A percentile compares a stretch with the other conserved stretches of the same genome.
These are phyloP conservation scores for Starmerella geochares DNA, from an alignment of 805 yeast genomes.

Conservation along the genomic window DNA sequence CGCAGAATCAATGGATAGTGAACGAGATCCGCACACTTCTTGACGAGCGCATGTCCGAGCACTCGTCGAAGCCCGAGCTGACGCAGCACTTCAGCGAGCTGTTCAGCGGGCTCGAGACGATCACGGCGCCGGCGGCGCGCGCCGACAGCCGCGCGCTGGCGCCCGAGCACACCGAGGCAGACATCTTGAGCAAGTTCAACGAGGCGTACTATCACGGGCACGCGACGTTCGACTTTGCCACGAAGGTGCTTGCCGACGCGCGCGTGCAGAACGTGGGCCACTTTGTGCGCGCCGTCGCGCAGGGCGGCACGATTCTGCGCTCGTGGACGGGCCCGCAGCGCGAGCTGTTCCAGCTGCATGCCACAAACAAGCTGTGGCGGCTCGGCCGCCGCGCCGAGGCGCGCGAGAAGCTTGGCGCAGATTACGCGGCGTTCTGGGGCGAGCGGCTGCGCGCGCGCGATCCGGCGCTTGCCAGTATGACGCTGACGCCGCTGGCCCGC, in stretches of 20 bases:
- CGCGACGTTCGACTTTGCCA: slow-evolving; percentile 24
- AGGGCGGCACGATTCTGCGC: slow-evolving; percentile 26
- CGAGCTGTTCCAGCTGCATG: slow-evolving; percentile 25
- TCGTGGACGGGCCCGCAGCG: slow-evolving; percentile 25
- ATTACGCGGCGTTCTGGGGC: slow-evolving; percentile 23
- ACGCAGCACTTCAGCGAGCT: slow-evolving; percentile 22
- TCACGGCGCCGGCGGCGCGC: slow-evolving; percentile 5
- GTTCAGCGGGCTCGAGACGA: slow-evolving; percentile 21
- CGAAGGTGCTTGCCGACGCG: slow-evolving; percentile 23
- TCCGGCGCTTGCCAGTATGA: slow-evolving; percentile 1
- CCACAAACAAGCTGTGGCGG: slow-evolving; percentile 28
- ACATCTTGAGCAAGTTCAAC: slow-evolving; percentile 24
- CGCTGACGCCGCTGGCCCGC: slow-evolving; percentile 13
- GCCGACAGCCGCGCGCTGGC: slow-evolving; percentile 9
- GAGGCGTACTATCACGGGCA: slow-evolving; percentile 26
- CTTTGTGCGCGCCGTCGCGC: slow-evolving; percentile 23
- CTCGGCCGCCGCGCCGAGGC: slow-evolving; percentile 22
- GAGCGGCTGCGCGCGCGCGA: slow-evolving; percentile 2
- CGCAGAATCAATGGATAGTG: slow-evolving; percentile 14
- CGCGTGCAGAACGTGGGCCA: slow-evolving; percentile 23
- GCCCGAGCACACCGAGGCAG: slow-evolving; percentile 14
- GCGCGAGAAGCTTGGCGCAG: slow-evolving; percentile 17
- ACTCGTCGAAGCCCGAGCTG: slow-evolving; percentile 20
- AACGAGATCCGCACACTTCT: slow-evolving; percentile 20
- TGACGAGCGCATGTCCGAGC: slow-evolving; percentile 18